Conservation (phyloP, 768 basidiomycete genomes). For the Royoungia palumana region DNA sequence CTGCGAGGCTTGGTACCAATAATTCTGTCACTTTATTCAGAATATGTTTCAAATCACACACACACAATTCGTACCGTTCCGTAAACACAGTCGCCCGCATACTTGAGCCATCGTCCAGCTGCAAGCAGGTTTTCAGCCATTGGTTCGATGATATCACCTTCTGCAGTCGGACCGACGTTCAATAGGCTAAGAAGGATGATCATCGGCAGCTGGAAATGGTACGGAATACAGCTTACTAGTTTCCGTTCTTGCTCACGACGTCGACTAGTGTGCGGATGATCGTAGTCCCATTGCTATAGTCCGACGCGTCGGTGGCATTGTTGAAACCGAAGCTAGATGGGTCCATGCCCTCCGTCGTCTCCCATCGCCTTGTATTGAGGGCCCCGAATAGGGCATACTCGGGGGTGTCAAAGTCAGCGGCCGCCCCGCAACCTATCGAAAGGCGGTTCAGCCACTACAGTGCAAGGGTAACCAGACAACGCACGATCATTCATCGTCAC, state of each 20-base stretch:
- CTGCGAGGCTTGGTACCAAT: slow-evolving; percentile 47
- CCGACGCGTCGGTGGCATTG: slow-evolving; percentile 36
- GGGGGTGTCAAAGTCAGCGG: slow-evolving; percentile 54
- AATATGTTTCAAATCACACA: not conserved
- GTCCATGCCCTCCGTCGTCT: slow-evolving; percentile 58
- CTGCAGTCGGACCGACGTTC: slow-evolving; percentile 53
- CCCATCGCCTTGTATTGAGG: slow-evolving; percentile 49
- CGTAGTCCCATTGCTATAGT: slow-evolving; percentile 49
- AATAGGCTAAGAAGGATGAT: slow-evolving; percentile 36
- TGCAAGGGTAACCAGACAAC: slow-evolving; percentile 6
- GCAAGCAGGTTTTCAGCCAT: slow-evolving; percentile 46
- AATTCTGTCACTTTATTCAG: slow-evolving; percentile 32
- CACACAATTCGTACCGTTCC: slow-evolving; percentile 39
- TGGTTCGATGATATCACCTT: slow-evolving; percentile 49
- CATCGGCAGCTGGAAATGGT: not conserved
- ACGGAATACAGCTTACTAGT: slow-evolving; percentile 40
- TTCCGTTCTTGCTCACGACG: slow-evolving; percentile 61
- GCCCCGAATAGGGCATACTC: slow-evolving; percentile 50
- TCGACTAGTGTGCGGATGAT: slow-evolving; percentile 53
- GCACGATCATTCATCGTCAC: slow-evolving; percentile 45
- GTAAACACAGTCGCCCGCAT: slow-evolving; percentile 51
- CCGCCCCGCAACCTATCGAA: slow-evolving; percentile 43
- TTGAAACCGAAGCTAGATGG: slow-evolving; percentile 50
- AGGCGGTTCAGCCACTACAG: not conserved
- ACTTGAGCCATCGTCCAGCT: slow-evolving; percentile 51